Evolutionary conservation across 1,139 yeast genomes (phyloP), one percentile per base, ranked within the genome.

Genomic region (Geotrichum cucujoidarum): DNA sequence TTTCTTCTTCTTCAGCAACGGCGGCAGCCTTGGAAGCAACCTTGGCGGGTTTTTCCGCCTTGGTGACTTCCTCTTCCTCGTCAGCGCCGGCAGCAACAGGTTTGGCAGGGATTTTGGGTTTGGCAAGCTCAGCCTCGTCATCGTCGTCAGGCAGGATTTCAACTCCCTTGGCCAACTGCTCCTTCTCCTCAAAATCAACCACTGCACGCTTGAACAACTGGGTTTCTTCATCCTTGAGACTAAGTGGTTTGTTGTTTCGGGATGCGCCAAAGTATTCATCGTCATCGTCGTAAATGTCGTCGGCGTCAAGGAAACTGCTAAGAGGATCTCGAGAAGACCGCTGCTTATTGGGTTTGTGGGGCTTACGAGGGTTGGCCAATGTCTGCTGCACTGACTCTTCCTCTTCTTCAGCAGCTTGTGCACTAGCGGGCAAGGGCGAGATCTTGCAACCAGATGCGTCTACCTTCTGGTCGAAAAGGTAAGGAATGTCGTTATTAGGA

Each of bases 361-460:
- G 30, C 24, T 33, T 35, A 6, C 10, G 27, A 24, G 8, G 6
- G 8, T 21, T 13, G 7, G 16, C 11, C 31, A 16, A 31, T 2
- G 32, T 18, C n/a, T 20, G 25, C 14, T 45, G 43, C 18, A 49
- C 25, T 7, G 52, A 31, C 21, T 24, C 37, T 10, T 48, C 53
- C 16, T 29, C 47, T 2, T 49, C 49, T 49, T 45, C 29, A 51
- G 40, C 17, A 45, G 29, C 42, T 44, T 46, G 17, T 35, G 43
- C 17, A 38, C 17, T 16, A 17, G 14, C 24, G 8, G 20, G 29
- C 32, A 37, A 25, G 14, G 20, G 31, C 11, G 31, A 20, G 13
- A 65, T 18, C 35, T 61, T 59, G 54, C 82, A 78, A 6, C 82
- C 81, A 7, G 80, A 73, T 2, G 74, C 65, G 56, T 78, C 82